A percentile compares a stretch with the other conserved stretches of the same genome.
Evolutionary conservation across 768 basidiomycete genomes (phyloP).

Genomic region (Candolleomyces eurysporus): DNA sequence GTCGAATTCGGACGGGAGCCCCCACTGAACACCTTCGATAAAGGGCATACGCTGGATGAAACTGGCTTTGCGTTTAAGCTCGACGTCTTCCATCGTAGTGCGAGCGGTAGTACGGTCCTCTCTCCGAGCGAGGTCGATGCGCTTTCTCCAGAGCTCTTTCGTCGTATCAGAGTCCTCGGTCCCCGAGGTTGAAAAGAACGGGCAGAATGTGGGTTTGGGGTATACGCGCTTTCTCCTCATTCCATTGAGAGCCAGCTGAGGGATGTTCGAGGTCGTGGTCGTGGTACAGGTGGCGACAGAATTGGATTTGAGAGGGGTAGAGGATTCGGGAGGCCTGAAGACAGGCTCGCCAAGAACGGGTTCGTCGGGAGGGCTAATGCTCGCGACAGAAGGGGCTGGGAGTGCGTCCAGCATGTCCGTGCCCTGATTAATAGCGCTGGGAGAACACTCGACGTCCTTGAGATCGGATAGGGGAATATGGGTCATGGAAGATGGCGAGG

Average conservation of each 20-base stretch:
- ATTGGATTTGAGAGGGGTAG: background rate
- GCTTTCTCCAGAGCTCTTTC: conserved; percentile 2
- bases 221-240: background rate
- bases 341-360: too few relatives aligned
- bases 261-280: background rate
- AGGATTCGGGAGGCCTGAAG: background rate
- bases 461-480: background rate
- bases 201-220: conserved; percentile 5
- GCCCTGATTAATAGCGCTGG: background rate
- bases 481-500: background rate
- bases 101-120: background rate
- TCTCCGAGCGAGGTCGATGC: conserved; percentile 3
- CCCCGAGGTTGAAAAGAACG: conserved; percentile 6
- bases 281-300: background rate
- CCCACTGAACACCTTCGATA: conserved; percentile 7
- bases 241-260: background rate
- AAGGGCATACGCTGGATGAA: conserved; percentile 6
- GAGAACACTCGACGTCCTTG: background rate
- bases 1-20: conserved; percentile 8
- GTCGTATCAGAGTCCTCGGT: conserved; percentile 6
- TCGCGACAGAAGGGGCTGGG: background rate
- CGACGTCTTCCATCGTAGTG: background rate
- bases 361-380: too few relatives aligned
- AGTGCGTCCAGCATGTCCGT: background rate
- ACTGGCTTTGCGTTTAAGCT: conserved; percentile 6